A percentile compares a stretch with the other conserved stretches of the same genome.
Evolutionary conservation across 2,329 filamentous ascomycete species (phyloP).

Genomic region (Aspergillus udagawae): DNA sequence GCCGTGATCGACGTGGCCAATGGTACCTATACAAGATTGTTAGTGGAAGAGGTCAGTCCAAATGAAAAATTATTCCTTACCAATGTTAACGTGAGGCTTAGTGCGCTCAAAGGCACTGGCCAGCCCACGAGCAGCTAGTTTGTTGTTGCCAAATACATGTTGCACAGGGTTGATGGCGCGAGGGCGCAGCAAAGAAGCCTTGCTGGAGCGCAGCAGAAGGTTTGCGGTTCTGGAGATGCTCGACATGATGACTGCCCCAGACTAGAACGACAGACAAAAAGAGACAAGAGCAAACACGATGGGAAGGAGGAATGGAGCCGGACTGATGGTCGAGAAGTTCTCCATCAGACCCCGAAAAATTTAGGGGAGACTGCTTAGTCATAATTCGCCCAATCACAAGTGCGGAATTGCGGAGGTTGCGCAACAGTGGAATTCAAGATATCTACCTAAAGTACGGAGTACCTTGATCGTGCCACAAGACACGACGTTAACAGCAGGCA

Average conservation of each 20-base stretch:
- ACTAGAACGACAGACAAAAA: constrained; percentile 28
- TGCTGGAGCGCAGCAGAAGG: constrained; percentile 78
- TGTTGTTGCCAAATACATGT: constrained; percentile 45
- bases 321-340: constrained; percentile 20
- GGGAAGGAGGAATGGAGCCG: constrained; percentile 19
- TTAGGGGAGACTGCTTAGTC: constrained; percentile 37
- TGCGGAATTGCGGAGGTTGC: constrained; percentile 26
- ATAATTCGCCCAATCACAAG: constrained; percentile 31
- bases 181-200: constrained; percentile 66
- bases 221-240: constrained; percentile 71
- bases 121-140: constrained; percentile 50
- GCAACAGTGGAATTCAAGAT: background rate
- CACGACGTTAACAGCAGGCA: background rate
- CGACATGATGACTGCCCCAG: constrained; percentile 62
- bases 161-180: constrained; percentile 73
- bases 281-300: constrained; percentile 26
- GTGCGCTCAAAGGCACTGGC: constrained; percentile 71
- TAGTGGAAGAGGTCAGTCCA: background rate
- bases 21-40: constrained; percentile 62
- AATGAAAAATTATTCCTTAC: constrained; percentile 47
- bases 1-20: constrained; percentile 99
- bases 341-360: constrained; percentile 26
- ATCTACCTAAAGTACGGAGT: background rate
- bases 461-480: background rate
- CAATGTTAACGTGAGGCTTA: constrained; percentile 98